Evolutionary conservation across 257 asterid genomes (phyloP).

Genomic region (Solanum chiquidenum): DNA sequence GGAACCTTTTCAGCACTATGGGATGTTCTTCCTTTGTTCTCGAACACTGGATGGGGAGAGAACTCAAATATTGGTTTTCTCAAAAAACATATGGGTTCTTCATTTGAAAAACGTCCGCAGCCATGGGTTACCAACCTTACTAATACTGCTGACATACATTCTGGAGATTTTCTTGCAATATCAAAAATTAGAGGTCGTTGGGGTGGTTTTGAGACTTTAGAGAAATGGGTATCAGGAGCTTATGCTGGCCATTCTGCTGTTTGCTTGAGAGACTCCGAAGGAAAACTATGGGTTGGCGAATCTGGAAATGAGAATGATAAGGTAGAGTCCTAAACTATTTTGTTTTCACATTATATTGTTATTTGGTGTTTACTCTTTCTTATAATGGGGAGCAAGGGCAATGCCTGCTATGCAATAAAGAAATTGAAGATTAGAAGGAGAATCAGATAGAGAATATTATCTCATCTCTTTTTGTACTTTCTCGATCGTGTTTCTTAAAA

Average conservation of each 20-base stretch:
- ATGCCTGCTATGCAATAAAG: not conserved
- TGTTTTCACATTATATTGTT: not conserved
- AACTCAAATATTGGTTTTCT: constrained; percentile 70
- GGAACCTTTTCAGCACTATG: constrained; percentile 71
- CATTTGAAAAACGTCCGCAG: constrained; percentile 65
- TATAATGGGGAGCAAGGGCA: not conserved
- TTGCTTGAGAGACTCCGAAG: constrained; percentile 69
- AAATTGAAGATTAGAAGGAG: not conserved
- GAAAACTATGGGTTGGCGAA: constrained; percentile 89
- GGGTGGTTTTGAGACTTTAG: constrained; percentile 92
- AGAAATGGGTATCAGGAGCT: constrained; percentile 88
- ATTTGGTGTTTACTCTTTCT: not conserved
- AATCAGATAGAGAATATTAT: not conserved
- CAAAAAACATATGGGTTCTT: constrained; percentile 73
- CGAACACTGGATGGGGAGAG: constrained; percentile 74
- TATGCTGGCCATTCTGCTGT: constrained; percentile 89
- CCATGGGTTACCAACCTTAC: constrained; percentile 69
- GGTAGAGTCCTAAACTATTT: constrained; percentile 27
- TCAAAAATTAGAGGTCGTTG: constrained; percentile 84
- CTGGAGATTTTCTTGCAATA: constrained; percentile 75
- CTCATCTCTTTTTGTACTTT: not conserved
- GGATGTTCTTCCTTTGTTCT: constrained; percentile 80
- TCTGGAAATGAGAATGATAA: constrained; percentile 78
- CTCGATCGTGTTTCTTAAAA: not conserved
- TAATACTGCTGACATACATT: constrained; percentile 45